Evolutionary conservation across 192 early-diverging fungal species (phyloP), one percentile per base, ranked within the genome.

Genomic region (Spinellus fusiger): DNA sequence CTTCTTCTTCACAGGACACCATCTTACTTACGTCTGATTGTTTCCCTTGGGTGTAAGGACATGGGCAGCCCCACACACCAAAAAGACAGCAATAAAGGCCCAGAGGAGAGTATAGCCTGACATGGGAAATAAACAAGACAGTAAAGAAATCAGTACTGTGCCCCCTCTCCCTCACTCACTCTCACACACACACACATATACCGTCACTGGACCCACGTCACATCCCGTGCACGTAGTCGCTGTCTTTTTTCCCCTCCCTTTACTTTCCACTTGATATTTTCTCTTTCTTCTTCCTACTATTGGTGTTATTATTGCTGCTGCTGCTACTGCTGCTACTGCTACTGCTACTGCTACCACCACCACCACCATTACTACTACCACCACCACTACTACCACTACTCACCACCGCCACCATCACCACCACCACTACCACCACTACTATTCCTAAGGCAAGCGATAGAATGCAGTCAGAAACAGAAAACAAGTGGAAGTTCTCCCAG

Each of bases 401-500:
- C n/a, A n/a, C n/a, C n/a, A n/a, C n/a, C n/a, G 40, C 13, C 40
- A 44, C 18, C 7, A 6, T 18, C 13, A 18, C 13, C 40, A 44
- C 18, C 40, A n/a, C 40, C 3, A 12, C 35, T 12, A 44, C 40
- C 2, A 44, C 18, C 40, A n/a, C 5, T 9, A 13, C 35, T 44
- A 12, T 3, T 18, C 13, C 18, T n/a, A 44, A 44, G 13, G 40
- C 40, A 44, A 44, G 10, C 10, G 1, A 3, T 2, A 5, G 18
- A 12, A 44, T 12, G 40, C 3, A 44, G 32, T 34, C 31, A n/a
- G 59, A 60, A 60, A 35, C 9, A 50, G 80, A 80, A 15, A 73
- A 64, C 28, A 54, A 65, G 22, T 89, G 87, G 87, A 87, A 89
- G 68, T 94, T 95, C 69, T 88, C 92, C 29, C 93, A 95, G 71